These are phyloP conservation scores for Candida tropicalis DNA, from an alignment of 1,139 yeast genomes.

Conservation along the genomic window DNA sequence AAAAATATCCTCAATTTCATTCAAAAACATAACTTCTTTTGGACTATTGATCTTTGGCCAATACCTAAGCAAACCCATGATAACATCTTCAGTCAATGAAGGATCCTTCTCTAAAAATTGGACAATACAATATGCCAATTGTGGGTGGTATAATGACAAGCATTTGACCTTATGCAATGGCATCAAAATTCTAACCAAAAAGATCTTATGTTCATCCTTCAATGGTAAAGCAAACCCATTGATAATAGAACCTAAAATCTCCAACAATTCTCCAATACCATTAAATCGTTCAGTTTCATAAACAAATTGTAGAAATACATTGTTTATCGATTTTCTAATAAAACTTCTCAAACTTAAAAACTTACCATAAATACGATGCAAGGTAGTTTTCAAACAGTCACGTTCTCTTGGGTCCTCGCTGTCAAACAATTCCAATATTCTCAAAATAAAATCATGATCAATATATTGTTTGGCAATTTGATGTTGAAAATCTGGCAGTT, in stretches of 20 bases:
- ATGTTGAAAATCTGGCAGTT: conserved; percentile 93
- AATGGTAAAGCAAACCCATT: conserved; percentile 97
- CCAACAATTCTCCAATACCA: conserved; percentile 93
- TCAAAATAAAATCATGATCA: conserved; percentile 85
- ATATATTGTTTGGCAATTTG: conserved; percentile 91
- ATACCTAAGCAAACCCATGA: conserved; percentile 86
- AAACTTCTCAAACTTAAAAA: conserved; percentile 87
- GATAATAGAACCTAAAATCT: conserved; percentile 92
- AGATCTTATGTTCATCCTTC: conserved; percentile 94
- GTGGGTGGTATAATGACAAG: conserved; percentile 90
- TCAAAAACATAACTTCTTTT: conserved; percentile 92
- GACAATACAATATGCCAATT: conserved; percentile 93
- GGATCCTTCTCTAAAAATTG: conserved; percentile 97
- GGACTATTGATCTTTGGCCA: conserved; percentile 98
- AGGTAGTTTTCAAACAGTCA: conserved; percentile 90
- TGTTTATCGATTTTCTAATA: conserved; percentile 87
- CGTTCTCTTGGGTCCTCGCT: conserved; percentile 97
- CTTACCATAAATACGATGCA: conserved; percentile 95
- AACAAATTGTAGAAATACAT: conserved; percentile 88
- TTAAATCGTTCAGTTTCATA: conserved; percentile 96
- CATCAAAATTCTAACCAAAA: conserved; percentile 81
- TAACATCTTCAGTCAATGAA: conserved; percentile 86
- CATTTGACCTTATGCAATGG: conserved; percentile 94
- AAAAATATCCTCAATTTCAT: conserved; percentile 94
- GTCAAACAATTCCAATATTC: conserved; percentile 84